Evolutionary conservation across 1,284 basidiomycete genomes (phyloP).

Genomic region (Ganoderma sinense): DNA sequence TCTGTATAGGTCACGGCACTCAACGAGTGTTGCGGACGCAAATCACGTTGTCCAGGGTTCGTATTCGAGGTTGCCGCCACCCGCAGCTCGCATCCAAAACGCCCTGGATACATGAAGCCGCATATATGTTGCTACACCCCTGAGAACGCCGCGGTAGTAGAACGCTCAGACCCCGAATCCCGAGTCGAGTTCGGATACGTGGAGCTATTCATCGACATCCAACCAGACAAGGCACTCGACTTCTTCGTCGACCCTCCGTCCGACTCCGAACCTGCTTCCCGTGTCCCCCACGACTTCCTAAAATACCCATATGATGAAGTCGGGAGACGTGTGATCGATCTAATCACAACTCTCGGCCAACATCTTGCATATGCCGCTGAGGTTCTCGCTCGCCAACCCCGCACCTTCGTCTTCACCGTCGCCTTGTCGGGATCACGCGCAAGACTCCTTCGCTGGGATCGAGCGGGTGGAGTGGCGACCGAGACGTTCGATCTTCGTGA

Average conservation of each 20-base stretch:
- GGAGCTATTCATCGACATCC: neutral
- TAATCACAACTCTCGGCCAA: slow-evolving; percentile 1
- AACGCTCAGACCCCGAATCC: neutral
- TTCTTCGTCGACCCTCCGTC: slow-evolving; percentile 1
- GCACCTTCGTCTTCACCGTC: slow-evolving; percentile 34
- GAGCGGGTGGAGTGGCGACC: slow-evolving; percentile 38
- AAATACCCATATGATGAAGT: neutral
- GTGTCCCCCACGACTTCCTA: neutral
- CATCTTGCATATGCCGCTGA: slow-evolving; percentile 18
- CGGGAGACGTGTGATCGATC: neutral
- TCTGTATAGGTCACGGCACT: neutral
- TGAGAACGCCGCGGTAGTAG: neutral
- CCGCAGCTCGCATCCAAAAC: neutral
- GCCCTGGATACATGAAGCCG: neutral
- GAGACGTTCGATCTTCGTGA: slow-evolving; percentile 35
- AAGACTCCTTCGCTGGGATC: slow-evolving; percentile 41
- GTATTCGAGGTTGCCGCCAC: neutral
- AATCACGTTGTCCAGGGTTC: neutral
- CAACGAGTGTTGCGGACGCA: neutral
- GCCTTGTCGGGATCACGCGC: slow-evolving; percentile 32
- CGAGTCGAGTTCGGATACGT: neutral
- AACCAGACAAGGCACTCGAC: neutral
- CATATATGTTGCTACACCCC: neutral
- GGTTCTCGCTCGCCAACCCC: slow-evolving; percentile 20
- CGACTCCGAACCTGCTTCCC: neutral